phyloP scores from a whole-genome alignment of 2,329 filamentous ascomycete species.

The Calonectria pseudoreteaudii region DNA sequence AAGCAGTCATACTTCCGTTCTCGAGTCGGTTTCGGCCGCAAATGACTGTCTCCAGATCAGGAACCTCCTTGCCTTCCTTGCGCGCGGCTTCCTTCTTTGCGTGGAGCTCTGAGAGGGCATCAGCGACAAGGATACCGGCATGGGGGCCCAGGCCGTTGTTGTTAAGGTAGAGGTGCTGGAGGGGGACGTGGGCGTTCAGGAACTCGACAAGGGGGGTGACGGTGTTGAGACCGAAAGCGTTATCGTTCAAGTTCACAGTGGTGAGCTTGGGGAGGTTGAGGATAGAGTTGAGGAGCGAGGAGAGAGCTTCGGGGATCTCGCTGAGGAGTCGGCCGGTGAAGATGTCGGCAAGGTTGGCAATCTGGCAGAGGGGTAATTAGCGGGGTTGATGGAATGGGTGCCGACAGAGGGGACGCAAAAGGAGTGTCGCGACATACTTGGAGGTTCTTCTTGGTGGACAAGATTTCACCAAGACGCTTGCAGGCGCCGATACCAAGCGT shows the following conservation, averaged over 20 bases:
- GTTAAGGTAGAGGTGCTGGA: slow-evolving; percentile 95
- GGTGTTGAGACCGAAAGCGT: slow-evolving; percentile 96
- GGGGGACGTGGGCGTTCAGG: slow-evolving; percentile 85
- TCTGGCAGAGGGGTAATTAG: slow-evolving; percentile 53
- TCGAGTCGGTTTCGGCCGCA: slow-evolving; percentile 96
- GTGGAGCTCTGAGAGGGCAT: slow-evolving; percentile 86
- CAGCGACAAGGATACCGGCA: slow-evolving; percentile 88
- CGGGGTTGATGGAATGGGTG: neutral
- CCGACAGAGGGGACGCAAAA: neutral
- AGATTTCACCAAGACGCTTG: slow-evolving; percentile 83
- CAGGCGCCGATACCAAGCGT: slow-evolving; percentile 92
- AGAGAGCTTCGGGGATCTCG: slow-evolving; percentile 93
- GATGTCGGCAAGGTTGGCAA: slow-evolving; percentile 95
- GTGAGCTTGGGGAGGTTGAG: slow-evolving; percentile 87
- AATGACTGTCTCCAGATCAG: slow-evolving; percentile 93
- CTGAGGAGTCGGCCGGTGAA: slow-evolving; percentile 94
- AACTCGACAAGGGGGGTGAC: slow-evolving; percentile 94
- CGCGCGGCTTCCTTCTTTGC: slow-evolving; percentile 84
- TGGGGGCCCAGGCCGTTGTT: slow-evolving; percentile 97
- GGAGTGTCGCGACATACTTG: slow-evolving; percentile 62
- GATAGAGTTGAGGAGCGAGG: slow-evolving; percentile 85
- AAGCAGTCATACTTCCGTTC: slow-evolving; percentile 95
- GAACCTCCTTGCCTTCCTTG: slow-evolving; percentile 77
- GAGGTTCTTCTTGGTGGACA: slow-evolving; percentile 86
- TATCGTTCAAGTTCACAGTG: slow-evolving; percentile 96